phyloP scores from a whole-genome alignment of 805 yeast species.

The Kuraishia cidri region DNA sequence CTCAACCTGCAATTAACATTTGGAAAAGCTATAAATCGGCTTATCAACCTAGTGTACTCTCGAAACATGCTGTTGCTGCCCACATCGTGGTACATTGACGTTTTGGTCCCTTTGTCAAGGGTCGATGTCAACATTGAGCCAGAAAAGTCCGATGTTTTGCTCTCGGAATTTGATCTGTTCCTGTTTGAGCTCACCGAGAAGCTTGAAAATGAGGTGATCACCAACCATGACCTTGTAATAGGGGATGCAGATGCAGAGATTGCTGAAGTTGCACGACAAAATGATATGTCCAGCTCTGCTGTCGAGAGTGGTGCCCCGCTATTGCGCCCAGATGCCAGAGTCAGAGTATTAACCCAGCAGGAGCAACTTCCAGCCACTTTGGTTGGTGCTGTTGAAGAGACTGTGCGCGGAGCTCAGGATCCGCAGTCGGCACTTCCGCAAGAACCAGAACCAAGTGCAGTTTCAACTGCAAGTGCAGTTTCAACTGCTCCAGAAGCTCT shows the following conservation, averaged over 20 bases:
- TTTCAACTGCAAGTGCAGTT: too few relatives aligned
- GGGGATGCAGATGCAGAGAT: neutral
- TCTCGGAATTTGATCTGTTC: slow-evolving; percentile 22
- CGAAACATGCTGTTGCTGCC: slow-evolving; percentile 17
- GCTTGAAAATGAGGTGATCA: neutral
- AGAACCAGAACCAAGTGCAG: too few relatives aligned
- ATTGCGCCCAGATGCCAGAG: neutral
- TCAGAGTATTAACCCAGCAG: too few relatives aligned
- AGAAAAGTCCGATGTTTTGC: slow-evolving; percentile 28
- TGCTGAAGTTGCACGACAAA: neutral
- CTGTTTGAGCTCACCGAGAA: slow-evolving; percentile 8
- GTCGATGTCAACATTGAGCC: slow-evolving; percentile 36
- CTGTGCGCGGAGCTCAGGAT: too few relatives aligned
- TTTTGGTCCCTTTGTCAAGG: slow-evolving; percentile 10
- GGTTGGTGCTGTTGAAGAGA: neutral
- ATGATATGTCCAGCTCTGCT: too few relatives aligned
- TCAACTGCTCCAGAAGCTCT: neutral
- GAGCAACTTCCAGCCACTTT: neutral
- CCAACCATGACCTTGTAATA: neutral
- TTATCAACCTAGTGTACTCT: slow-evolving; percentile 15
- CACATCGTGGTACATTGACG: slow-evolving; percentile 22
- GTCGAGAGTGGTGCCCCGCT: neutral
- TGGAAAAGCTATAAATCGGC: slow-evolving; percentile 18
- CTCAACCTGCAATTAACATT: slow-evolving; percentile 15
- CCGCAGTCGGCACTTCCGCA: too few relatives aligned